Percentiles rank a stretch among this genome's conserved stretches.
phyloP scores from a whole-genome alignment of 2,329 filamentous ascomycete species.

The Clonostachys byssicola region DNA sequence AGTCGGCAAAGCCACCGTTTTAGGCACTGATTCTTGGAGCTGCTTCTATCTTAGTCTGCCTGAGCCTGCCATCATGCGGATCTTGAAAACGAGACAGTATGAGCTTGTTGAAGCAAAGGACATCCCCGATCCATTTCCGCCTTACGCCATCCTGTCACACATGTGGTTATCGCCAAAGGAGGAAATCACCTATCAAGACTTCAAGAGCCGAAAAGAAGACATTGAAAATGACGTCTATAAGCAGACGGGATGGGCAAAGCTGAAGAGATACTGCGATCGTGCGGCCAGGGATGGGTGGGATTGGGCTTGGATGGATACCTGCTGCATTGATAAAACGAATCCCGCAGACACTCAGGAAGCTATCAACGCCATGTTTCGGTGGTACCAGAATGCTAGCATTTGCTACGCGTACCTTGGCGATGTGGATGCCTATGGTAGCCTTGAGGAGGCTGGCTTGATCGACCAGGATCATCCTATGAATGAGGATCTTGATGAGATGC shows the following conservation, averaged over 20 bases:
- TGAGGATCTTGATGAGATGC: background rate
- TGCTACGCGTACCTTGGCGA: conserved; percentile 25
- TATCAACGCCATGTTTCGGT: conserved; percentile 17
- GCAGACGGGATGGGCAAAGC: background rate
- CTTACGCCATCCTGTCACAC: background rate
- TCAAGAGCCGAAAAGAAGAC: background rate
- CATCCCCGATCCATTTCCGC: no score
- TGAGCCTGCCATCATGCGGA: no score
- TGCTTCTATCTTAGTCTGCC: no score
- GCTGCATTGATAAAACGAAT: conserved; percentile 25
- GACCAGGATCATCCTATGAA: background rate
- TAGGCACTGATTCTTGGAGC: no score
- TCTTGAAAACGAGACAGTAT: no score
- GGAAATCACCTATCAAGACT: background rate
- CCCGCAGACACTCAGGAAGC: conserved; percentile 22
- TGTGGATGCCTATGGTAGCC: conserved; percentile 4
- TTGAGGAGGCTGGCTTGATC: background rate
- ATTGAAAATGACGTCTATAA: background rate
- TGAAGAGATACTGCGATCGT: background rate
- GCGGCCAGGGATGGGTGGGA: background rate
- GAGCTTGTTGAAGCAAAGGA: no score
- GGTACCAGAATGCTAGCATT: conserved; percentile 21
- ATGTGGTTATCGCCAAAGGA: background rate
- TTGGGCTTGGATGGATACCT: conserved; percentile 29
- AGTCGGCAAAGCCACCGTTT: no score